Evolutionary conservation across 2,329 filamentous ascomycete species (phyloP), one percentile per base, ranked within the genome.

Genomic region (Aspergillus sp.): DNA sequence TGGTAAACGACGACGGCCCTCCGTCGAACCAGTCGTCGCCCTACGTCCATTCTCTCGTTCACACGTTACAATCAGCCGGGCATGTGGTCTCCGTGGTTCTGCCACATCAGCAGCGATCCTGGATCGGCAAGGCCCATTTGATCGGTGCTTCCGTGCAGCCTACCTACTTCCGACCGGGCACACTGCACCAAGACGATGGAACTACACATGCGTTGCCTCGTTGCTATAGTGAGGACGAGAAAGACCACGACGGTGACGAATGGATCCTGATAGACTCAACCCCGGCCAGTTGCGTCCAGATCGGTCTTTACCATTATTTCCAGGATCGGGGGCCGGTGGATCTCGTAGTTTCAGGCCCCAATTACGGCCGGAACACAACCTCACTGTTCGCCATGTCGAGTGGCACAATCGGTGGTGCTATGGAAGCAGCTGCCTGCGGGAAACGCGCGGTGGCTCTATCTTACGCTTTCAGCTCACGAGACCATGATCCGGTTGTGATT

Each of bases 121-220:
- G 95, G 95, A 98, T 99, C 70, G 93, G 93, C 69, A 99, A 99
- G 81, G 95, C 95, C 2, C 95, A 98, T 77, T 90, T 98, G 71
- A 92, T 98, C 69, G 93, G 93, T 58, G 89, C 94, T 74, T 90
- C 90, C 10, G 85, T 96, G 62, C 91, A 89, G 73, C 92, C 92
- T 9, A 83, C 86, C 29, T 96, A 96, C 80, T 96, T 92, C 80
- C 89, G 89, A 1, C 87, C 87, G 0, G 83, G 82, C 12, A 84
- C 83, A 2, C 78, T 88, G 1, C 80, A 84, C 65, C 75, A 85
- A 64, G 85, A 87, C 55, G 87, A 91, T 63, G 90, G 90, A 56
- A 88, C 86, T 16, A 87, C 83, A 49, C 88, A 90, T 73, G 77
- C 82, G 52, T 81, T 87, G 26, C 82, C 87, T 45, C 77, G 82